Evolutionary conservation across 2,329 filamentous ascomycete genomes (phyloP).

Genomic region (Acrocalymma vagum): DNA sequence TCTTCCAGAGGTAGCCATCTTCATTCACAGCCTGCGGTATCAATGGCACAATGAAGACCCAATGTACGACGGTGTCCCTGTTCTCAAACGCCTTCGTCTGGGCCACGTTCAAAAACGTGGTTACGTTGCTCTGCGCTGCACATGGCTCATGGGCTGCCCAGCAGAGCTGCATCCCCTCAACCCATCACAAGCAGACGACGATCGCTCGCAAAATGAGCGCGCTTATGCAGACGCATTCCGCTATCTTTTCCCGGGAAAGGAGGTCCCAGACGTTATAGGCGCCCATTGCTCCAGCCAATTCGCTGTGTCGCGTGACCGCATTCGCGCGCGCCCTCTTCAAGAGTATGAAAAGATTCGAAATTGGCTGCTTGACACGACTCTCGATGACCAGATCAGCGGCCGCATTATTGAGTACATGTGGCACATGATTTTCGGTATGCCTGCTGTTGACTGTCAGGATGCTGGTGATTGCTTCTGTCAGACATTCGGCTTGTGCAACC

Average conservation of each 20-base stretch:
- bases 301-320: slow-evolving; percentile 54
- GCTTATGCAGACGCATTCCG: slow-evolving; percentile 56
- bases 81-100: slow-evolving; percentile 54
- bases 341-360: slow-evolving; percentile 57
- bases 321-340: slow-evolving; percentile 50
- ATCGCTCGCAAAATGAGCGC: slow-evolving; percentile 36
- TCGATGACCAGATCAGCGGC: slow-evolving; percentile 57
- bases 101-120: slow-evolving; percentile 54
- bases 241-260: slow-evolving; percentile 50
- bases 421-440: slow-evolving; percentile 52
- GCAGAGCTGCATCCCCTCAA: slow-evolving; percentile 54
- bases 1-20: slow-evolving; percentile 43
- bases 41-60: slow-evolving; percentile 59
- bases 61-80: slow-evolving; percentile 55
- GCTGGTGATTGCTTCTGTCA: slow-evolving; percentile 71
- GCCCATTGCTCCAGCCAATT: slow-evolving; percentile 62
- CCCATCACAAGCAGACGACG: slow-evolving; percentile 41
- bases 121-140: slow-evolving; percentile 60
- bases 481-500: slow-evolving; percentile 67
- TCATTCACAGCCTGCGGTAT: slow-evolving; percentile 46
- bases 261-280: slow-evolving; percentile 53
- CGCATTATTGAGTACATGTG: slow-evolving; percentile 64
- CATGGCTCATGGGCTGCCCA: slow-evolving; percentile 59
- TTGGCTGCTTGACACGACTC: slow-evolving; percentile 55
- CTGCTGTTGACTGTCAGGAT: slow-evolving; percentile 64